Base-by-base conservation (phyloP, 2,329 filamentous ascomycete genomes). In the Diaporthe sp. region DNA sequence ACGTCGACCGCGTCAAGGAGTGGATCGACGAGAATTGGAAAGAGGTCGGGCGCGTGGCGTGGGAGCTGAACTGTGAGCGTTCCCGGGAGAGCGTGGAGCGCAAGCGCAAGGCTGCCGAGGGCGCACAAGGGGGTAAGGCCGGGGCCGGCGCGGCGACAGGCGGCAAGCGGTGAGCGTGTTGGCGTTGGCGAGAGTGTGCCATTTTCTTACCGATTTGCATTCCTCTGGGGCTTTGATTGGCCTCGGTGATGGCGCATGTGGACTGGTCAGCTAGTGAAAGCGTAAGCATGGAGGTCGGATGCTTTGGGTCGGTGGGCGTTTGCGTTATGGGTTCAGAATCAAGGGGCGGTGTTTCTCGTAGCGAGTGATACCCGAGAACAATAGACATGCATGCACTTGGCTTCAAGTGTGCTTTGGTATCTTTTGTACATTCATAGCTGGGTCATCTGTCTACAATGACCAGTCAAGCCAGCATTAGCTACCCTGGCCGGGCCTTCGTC, bases 21-120 rank as follows among this genome's bases (percentile, higher is more conserved):
- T 92, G 89, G 77, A 84, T 91, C 4, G 22, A 71, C 8, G 73
- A 78, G 0, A 80, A 86, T 57, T 86, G 87, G 82, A 75, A 82
- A 13, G 78, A 79, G 15, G 83, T 90, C 12, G 77, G 72, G 22
- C 39, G 71, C 13, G 49, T 72, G n/a, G 79, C 80, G 4, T 80
- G 78, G 81, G 53, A 31, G 25, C 67, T 34, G 42, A 76, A 80
- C 31, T 68, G 76, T 13, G 62, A 74, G 46, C 77, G 77, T 67
- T 73, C 72, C 2, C 65, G 60, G 34, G 76, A 78, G 44, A 65
- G 60, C 9, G 75, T 78, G 46, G 60, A 73, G 42, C 53, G 31
- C 37, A 65, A 62, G 57, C 8, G 15, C 3, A 70, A 51, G 72
- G 44, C 55, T 46, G 60, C 58, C 7, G 19, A 60, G 44, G 57